Evolutionary conservation across 352 stramenopile species (phyloP), one percentile per base, ranked within the genome.

Genomic region (Phytophthora fragariaefolia): DNA sequence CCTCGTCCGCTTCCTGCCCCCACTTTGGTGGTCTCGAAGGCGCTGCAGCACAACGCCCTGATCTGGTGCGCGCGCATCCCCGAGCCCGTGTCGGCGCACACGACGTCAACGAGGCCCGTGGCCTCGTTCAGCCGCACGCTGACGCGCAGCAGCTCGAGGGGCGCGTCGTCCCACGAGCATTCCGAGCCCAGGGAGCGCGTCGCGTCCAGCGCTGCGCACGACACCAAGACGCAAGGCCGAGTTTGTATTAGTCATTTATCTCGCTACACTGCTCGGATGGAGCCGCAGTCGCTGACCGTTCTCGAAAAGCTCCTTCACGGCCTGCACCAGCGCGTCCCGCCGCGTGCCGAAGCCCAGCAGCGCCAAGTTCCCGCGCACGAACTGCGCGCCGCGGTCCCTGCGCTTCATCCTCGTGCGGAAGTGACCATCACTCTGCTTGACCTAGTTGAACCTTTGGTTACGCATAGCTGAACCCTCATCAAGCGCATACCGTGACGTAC

Each of bases 231-330:
- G n/a, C n/a, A n/a, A n/a, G n/a, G n/a, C n/a, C n/a, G n/a, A n/a
- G n/a, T 48, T 15, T 60, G 57, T 27, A 7, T 49, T 28, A 49
- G 12, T 36, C 12, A 36, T 12, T 12, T 27, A 23, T n/a, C n/a
- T n/a, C n/a, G n/a, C n/a, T n/a, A n/a, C n/a, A n/a, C n/a, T n/a
- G n/a, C n/a, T n/a, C n/a, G n/a, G n/a, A n/a, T n/a, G n/a, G n/a
- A n/a, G n/a, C n/a, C n/a, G n/a, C n/a, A n/a, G n/a, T n/a, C n/a
- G n/a, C 36, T 43, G 36, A 92, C 86, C 83, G 59, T 95, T 95
- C 61, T 95, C 87, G 23, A 93, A 91, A 47, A 95, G 74, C 66
- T 95, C 87, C 57, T 93, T 93, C 9, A 90, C 80, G 9, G 80
- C 76, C 65, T 95, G 87, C 13, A 93, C 76, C 8, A 95, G 66